Conservation (phyloP, 345 rosid genomes). For the Lumnitzera littorea region DNA sequence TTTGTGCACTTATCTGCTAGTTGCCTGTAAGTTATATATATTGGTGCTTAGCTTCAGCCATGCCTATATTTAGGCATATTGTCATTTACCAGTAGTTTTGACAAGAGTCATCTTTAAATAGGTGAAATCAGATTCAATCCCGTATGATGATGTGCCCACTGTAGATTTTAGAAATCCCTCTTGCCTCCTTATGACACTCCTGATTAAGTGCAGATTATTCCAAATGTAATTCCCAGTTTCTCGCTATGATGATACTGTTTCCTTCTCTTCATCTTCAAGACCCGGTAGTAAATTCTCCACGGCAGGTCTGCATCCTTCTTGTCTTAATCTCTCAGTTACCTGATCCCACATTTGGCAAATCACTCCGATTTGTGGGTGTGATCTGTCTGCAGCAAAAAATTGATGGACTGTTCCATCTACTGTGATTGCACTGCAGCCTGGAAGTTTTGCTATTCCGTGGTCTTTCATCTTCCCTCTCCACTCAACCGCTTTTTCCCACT, state of each 20-base stretch:
- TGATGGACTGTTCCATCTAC: slow-evolving; percentile 45
- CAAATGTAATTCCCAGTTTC: slow-evolving; percentile 57
- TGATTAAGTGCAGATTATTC: slow-evolving; percentile 43
- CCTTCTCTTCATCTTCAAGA: slow-evolving; percentile 44
- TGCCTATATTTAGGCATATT: neutral
- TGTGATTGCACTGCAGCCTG: slow-evolving; percentile 55
- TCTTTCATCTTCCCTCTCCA: slow-evolving; percentile 48
- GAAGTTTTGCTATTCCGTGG: slow-evolving; percentile 41
- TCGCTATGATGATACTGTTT: slow-evolving; percentile 59
- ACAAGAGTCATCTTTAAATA: slow-evolving; percentile 45
- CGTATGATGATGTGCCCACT: slow-evolving; percentile 44
- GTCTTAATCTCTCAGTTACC: slow-evolving; percentile 25
- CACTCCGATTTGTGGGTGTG: slow-evolving; percentile 34
- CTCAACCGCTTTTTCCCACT: slow-evolving; percentile 56
- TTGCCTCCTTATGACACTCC: slow-evolving; percentile 31
- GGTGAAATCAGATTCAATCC: slow-evolving; percentile 55
- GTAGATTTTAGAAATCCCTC: slow-evolving; percentile 52
- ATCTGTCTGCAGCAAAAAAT: slow-evolving; percentile 47
- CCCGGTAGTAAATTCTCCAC: slow-evolving; percentile 25
- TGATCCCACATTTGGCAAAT: slow-evolving; percentile 36
- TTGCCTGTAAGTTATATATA: too few species aligned
- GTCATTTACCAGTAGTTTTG: slow-evolving; percentile 49
- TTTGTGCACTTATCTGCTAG: too few species aligned
- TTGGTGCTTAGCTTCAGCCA: too few species aligned
- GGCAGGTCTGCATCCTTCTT: slow-evolving; percentile 44